Conservation (phyloP, 2,329 filamentous ascomycete genomes). For the Drechslerella coelobrocha region DNA sequence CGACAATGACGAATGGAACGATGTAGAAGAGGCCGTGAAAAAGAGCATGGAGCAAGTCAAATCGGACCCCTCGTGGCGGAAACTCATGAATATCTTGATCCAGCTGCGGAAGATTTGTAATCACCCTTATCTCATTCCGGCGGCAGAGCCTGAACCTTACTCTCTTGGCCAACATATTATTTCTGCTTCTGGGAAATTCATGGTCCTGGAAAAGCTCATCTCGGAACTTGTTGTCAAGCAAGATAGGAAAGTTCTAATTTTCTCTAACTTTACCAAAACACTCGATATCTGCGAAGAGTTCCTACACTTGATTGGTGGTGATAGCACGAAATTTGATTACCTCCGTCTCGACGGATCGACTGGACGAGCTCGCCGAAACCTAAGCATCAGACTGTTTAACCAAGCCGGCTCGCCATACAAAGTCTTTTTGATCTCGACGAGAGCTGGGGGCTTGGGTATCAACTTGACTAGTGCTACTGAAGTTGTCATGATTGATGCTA, state of each 20-base stretch:
- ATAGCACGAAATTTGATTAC: slow-evolving; percentile 60
- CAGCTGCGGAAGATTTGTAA: slow-evolving; percentile 65
- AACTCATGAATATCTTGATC: slow-evolving; percentile 65
- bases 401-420: slow-evolving; percentile 60
- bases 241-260: slow-evolving; percentile 66
- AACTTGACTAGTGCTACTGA: slow-evolving; percentile 65
- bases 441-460: slow-evolving; percentile 66
- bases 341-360: slow-evolving; percentile 64
- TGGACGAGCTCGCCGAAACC: slow-evolving; percentile 62
- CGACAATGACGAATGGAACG: slow-evolving; percentile 61
- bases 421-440: slow-evolving; percentile 66
- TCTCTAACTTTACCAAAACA: slow-evolving; percentile 64
- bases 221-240: slow-evolving; percentile 62
- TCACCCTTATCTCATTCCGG: slow-evolving; percentile 64
- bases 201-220: slow-evolving; percentile 64
- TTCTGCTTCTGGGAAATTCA: slow-evolving; percentile 65
- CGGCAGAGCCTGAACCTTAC: slow-evolving; percentile 61
- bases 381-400: slow-evolving; percentile 65
- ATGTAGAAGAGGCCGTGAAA: slow-evolving; percentile 60
- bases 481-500: slow-evolving; percentile 65
- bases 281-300: slow-evolving; percentile 65
- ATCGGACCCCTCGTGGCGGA: slow-evolving; percentile 60
- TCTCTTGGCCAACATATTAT: slow-evolving; percentile 62
- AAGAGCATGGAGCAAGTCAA: slow-evolving; percentile 58
- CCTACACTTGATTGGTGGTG: slow-evolving; percentile 60